Evolutionary conservation across 2,329 filamentous ascomycete genomes (phyloP).

Genomic region (Daldinia sp.): DNA sequence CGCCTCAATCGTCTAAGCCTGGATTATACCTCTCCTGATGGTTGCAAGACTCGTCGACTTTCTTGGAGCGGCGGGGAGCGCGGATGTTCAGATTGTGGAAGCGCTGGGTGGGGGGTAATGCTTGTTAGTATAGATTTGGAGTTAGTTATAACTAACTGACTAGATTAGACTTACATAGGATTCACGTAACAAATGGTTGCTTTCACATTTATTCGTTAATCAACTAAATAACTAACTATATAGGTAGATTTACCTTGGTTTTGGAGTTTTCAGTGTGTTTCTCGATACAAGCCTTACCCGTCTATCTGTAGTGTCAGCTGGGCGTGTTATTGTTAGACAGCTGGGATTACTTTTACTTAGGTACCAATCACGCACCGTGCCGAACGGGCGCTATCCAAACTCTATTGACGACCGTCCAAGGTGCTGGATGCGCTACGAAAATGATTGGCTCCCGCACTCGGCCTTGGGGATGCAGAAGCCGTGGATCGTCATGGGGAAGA

Average conservation of each 20-base stretch:
- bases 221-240: too few species aligned
- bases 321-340: conserved; percentile 33
- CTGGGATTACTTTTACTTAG: conserved; percentile 12
- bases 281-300: conserved; percentile 17
- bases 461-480: conserved; percentile 43
- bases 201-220: conserved; percentile 3
- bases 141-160: background rate
- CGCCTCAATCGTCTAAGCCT: conserved; percentile 22
- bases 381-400: conserved; percentile 45
- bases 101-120: background rate
- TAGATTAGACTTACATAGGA: background rate
- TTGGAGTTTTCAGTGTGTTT: conserved; percentile 2
- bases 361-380: conserved; percentile 46
- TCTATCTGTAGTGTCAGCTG: conserved; percentile 24
- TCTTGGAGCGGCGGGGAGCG: conserved; percentile 35
- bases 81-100: conserved; percentile 20
- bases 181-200: conserved; percentile 3
- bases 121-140: background rate
- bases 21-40: conserved; percentile 29
- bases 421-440: conserved; percentile 41
- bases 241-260: conserved; percentile 4
- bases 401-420: conserved; percentile 33
- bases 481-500: conserved; percentile 48
- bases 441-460: conserved; percentile 46
- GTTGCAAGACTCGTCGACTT: conserved; percentile 29